Evolutionary conservation across 306 rosid species (phyloP).

Genomic region (Dalbergia cultrata): DNA sequence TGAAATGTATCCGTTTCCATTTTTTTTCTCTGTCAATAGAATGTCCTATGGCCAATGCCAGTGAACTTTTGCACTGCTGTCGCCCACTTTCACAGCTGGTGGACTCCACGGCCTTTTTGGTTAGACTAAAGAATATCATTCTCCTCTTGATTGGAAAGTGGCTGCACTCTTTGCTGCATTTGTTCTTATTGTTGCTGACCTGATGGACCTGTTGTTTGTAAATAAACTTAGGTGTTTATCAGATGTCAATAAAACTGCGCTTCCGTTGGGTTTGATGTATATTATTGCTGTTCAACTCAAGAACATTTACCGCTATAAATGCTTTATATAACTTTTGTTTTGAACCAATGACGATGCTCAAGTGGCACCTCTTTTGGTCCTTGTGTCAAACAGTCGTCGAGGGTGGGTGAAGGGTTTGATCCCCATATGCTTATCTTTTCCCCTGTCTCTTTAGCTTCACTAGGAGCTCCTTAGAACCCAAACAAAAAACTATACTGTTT

Average conservation of each 20-base stretch:
- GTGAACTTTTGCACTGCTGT: neutral
- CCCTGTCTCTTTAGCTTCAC: too few species aligned
- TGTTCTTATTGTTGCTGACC: neutral
- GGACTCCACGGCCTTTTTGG: neutral
- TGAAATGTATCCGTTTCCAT: neutral
- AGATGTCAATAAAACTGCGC: neutral
- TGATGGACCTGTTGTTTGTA: slow-evolving; percentile 5
- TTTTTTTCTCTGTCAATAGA: neutral
- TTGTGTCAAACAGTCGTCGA: too few species aligned
- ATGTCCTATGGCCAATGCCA: neutral
- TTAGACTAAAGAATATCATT: neutral
- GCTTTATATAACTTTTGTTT: neutral
- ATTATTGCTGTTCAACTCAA: neutral
- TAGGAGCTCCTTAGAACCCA: too few species aligned
- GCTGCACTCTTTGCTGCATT: neutral
- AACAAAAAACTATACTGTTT: neutral
- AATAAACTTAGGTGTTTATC: neutral
- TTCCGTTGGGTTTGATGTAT: neutral
- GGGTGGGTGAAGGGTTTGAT: too few species aligned
- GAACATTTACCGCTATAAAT: slow-evolving; percentile 1
- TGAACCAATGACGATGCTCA: too few species aligned
- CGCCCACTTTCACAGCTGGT: neutral
- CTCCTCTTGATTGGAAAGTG: neutral
- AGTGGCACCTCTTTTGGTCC: too few species aligned
- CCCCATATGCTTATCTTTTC: too few species aligned